A percentile compares a stretch with the other conserved stretches of the same genome.
Evolutionary conservation across 2,329 filamentous ascomycete genomes (phyloP).

Genomic region (Pleomassaria siparia): DNA sequence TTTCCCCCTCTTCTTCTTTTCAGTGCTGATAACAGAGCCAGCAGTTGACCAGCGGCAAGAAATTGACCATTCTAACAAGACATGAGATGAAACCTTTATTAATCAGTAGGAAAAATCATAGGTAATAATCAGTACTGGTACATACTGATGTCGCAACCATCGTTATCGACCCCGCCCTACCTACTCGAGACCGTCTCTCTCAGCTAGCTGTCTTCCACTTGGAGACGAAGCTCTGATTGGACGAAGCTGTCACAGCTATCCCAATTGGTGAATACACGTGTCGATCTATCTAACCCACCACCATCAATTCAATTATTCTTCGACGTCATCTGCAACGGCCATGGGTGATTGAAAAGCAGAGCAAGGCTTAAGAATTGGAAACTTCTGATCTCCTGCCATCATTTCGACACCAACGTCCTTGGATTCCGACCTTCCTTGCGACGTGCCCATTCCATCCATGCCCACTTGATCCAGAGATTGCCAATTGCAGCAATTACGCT

Average conservation of each 20-base stretch:
- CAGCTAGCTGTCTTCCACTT: background rate
- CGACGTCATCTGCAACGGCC: slow-evolving; percentile 2
- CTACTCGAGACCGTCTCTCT: slow-evolving; percentile 1
- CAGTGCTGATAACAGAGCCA: too few species aligned
- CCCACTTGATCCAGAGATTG: background rate
- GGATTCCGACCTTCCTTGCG: too few species aligned
- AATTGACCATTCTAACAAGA: too few species aligned
- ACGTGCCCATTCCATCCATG: background rate
- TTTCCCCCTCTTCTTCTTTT: too few species aligned
- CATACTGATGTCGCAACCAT: background rate
- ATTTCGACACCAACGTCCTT: background rate
- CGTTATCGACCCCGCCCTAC: slow-evolving; percentile 6
- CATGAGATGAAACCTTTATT: too few species aligned
- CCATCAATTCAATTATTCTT: slow-evolving; percentile 1
- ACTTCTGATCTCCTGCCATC: background rate
- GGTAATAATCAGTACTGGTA: background rate
- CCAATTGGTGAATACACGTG: slow-evolving; percentile 4
- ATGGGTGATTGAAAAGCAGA: slow-evolving; percentile 2
- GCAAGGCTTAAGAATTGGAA: background rate
- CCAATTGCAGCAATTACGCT: background rate
- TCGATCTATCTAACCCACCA: slow-evolving; percentile 9
- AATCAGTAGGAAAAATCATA: too few species aligned
- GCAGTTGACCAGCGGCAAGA: too few species aligned
- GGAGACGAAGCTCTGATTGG: background rate
- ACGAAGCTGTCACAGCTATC: background rate